Conservation (phyloP, 2,329 filamentous ascomycete species). For the Phyllachora maydis region DNA sequence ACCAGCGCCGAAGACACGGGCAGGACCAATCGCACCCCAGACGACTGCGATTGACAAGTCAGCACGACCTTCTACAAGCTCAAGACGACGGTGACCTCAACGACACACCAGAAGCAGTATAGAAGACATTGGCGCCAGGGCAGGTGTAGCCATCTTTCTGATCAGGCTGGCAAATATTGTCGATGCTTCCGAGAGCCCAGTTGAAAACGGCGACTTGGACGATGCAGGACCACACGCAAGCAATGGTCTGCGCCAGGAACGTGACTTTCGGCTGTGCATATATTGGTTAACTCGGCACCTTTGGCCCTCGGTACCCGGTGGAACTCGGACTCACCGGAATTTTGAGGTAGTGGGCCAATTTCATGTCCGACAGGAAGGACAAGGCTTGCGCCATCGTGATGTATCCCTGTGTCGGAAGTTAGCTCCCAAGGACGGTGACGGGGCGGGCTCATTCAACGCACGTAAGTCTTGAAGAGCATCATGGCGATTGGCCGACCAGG, state of each 20-base stretch:
- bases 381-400: conserved; percentile 22
- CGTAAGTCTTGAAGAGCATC: conserved; percentile 32
- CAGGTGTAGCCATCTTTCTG: conserved; percentile 11
- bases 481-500: conserved; percentile 27
- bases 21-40: conserved; percentile 15
- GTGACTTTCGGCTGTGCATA: conserved; percentile 1
- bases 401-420: too few species aligned
- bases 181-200: conserved; percentile 18
- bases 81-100: not conserved
- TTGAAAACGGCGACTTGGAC: conserved; percentile 21
- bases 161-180: conserved; percentile 17
- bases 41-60: too few species aligned
- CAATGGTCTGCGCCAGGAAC: conserved; percentile 3
- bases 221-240: conserved; percentile 12
- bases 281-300: not conserved
- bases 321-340: conserved; percentile 5
- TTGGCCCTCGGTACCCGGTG: too few species aligned
- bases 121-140: conserved; percentile 13
- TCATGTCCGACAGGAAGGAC: conserved; percentile 18
- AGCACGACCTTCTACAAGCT: too few species aligned
- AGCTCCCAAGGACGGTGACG: too few species aligned
- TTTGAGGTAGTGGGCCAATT: conserved; percentile 21
- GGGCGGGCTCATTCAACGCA: too few species aligned
- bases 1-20: conserved; percentile 11
- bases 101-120: conserved; percentile 15